Evolutionary conservation across 163 green algal species (phyloP).

Genomic region (Prototheca stagnorum): DNA sequence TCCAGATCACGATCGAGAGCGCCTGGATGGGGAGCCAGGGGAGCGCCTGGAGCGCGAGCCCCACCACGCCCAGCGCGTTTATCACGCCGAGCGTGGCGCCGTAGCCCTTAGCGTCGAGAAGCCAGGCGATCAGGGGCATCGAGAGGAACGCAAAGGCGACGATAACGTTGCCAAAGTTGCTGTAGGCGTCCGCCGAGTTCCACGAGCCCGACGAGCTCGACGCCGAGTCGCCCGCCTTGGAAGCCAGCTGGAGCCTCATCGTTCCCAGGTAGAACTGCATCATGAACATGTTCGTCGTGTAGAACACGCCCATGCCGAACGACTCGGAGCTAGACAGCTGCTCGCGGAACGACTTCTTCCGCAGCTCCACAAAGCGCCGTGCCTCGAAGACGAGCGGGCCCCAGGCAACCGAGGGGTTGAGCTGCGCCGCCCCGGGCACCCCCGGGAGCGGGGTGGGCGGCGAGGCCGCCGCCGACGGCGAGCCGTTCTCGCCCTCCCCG

Average conservation of each 20-base stretch:
- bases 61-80: slow-evolving; percentile 27
- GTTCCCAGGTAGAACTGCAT: slow-evolving; percentile 49
- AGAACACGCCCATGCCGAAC: slow-evolving; percentile 44
- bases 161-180: slow-evolving; percentile 38
- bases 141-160: slow-evolving; percentile 36
- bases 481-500: too few relatives aligned
- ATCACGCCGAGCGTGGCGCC: slow-evolving; percentile 37
- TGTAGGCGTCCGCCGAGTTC: slow-evolving; percentile 21
- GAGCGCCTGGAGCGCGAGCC: slow-evolving; percentile 28
- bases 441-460: too few relatives aligned
- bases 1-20: slow-evolving; percentile 35
- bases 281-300: slow-evolving; percentile 48
- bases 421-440: background rate
- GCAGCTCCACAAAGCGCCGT: slow-evolving; percentile 40
- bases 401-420: slow-evolving; percentile 4
- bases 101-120: slow-evolving; percentile 43
- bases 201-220: too few relatives aligned
- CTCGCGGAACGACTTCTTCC: slow-evolving; percentile 34
- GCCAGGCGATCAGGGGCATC: slow-evolving; percentile 41
- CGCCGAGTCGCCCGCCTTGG: slow-evolving; percentile 22
- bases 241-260: slow-evolving; percentile 30
- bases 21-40: slow-evolving; percentile 29
- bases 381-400: slow-evolving; percentile 37
- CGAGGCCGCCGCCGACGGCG: too few relatives aligned
- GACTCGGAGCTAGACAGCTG: slow-evolving; percentile 36